These are phyloP conservation scores for Botrytis pseudocinerea DNA, from an alignment of 2,329 filamentous ascomycete species.

Conservation along the genomic window DNA sequence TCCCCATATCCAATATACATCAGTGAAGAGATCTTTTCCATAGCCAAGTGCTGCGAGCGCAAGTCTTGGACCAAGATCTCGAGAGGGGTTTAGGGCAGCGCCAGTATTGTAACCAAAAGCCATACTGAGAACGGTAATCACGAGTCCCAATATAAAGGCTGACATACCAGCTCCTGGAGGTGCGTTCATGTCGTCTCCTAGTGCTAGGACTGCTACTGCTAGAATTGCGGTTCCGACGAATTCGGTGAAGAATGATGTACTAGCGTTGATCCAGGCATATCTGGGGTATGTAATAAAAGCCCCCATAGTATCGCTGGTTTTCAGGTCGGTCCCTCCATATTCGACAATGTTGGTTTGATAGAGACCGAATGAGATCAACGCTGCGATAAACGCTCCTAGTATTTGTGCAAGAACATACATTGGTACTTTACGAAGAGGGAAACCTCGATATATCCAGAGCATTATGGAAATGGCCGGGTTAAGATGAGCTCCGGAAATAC, in stretches of 20 bases:
- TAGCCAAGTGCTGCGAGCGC: slow-evolving; percentile 49
- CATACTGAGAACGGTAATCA: slow-evolving; percentile 43
- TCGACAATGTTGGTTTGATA: slow-evolving; percentile 44
- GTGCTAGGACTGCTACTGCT: slow-evolving; percentile 46
- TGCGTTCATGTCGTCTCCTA: slow-evolving; percentile 50
- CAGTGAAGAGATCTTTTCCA: slow-evolving; percentile 44
- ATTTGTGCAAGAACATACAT: slow-evolving; percentile 54
- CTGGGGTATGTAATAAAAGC: slow-evolving; percentile 50
- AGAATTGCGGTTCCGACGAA: slow-evolving; percentile 48
- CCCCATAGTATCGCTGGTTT: slow-evolving; percentile 40
- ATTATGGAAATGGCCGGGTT: slow-evolving; percentile 48
- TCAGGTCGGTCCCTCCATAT: slow-evolving; percentile 31
- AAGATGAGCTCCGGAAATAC: slow-evolving; percentile 49
- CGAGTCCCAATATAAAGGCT: slow-evolving; percentile 50
- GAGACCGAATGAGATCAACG: slow-evolving; percentile 48
- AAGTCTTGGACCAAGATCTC: slow-evolving; percentile 52
- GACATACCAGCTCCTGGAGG: slow-evolving; percentile 53
- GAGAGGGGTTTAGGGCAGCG: slow-evolving; percentile 49
- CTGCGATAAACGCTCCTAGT: slow-evolving; percentile 52
- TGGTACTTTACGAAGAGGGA: slow-evolving; percentile 52
- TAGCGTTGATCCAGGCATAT: slow-evolving; percentile 42
- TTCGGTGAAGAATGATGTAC: slow-evolving; percentile 50
- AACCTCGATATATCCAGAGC: slow-evolving; percentile 52
- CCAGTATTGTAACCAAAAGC: slow-evolving; percentile 51
- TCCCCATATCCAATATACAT: slow-evolving; percentile 47